These are phyloP conservation scores for Corylus heterophylla DNA, from an alignment of 306 rosid genomes.

Conservation along the genomic window DNA sequence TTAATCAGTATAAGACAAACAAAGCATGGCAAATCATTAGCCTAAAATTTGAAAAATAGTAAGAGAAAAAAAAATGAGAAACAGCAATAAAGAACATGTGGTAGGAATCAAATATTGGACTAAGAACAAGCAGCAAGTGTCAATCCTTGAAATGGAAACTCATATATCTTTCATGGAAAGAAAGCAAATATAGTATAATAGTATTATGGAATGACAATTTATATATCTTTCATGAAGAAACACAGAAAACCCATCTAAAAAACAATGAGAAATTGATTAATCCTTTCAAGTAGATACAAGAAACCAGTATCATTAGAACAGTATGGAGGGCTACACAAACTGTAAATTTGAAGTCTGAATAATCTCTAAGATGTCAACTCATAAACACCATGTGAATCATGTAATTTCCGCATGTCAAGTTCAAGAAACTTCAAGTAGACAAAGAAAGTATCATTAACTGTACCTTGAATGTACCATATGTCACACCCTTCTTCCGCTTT, in stretches of 20 bases:
- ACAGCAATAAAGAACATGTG: background rate
- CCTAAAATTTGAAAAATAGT: slow-evolving; percentile 4
- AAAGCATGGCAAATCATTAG: background rate
- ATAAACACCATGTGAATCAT: slow-evolving; percentile 10
- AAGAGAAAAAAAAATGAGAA: background rate
- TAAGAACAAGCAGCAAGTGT: background rate
- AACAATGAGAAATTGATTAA: background rate
- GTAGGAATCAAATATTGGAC: background rate
- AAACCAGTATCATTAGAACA: background rate
- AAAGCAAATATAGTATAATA: background rate
- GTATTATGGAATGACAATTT: background rate
- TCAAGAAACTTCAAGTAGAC: background rate
- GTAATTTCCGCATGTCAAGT: slow-evolving; percentile 12
- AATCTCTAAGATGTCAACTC: background rate
- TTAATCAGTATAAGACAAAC: slow-evolving; percentile 18
- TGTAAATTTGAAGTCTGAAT: background rate
- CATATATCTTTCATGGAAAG: background rate
- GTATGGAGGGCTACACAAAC: slow-evolving; percentile 4
- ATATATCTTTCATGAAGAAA: background rate
- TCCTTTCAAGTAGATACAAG: background rate
- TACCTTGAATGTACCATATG: slow-evolving; percentile 89
- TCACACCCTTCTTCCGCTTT: slow-evolving; percentile 90
- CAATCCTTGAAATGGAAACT: background rate
- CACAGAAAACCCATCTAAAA: background rate
- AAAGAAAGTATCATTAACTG: slow-evolving; percentile 14